Conservation (phyloP, 2,329 filamentous ascomycete genomes). For the Alternaria metachromatica region DNA sequence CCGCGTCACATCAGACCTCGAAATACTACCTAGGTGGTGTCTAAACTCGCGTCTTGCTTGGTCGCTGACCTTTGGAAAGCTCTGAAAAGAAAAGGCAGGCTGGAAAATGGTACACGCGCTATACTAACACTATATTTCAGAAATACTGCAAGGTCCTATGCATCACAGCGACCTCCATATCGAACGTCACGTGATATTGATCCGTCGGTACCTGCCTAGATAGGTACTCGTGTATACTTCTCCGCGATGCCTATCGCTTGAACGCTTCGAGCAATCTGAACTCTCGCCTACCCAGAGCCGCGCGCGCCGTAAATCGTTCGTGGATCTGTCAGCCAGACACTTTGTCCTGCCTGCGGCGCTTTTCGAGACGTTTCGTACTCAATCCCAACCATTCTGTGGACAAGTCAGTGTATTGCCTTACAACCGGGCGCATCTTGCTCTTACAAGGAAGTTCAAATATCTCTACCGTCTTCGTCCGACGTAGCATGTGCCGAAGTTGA, state of each 20-base stretch:
- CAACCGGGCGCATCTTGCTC: background rate
- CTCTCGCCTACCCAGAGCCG: background rate
- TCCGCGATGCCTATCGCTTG: background rate
- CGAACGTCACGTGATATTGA: background rate
- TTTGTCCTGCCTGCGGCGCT: background rate
- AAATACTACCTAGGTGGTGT: background rate
- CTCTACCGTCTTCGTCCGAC: background rate
- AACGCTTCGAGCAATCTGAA: background rate
- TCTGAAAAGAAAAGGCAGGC: background rate
- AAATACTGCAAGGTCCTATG: background rate
- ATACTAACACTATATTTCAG: background rate
- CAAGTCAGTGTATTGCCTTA: background rate
- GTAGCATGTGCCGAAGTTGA: constrained; percentile 8
- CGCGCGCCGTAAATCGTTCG: background rate
- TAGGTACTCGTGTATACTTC: background rate
- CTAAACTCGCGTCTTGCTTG: background rate
- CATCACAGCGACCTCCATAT: background rate
- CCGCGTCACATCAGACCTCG: background rate
- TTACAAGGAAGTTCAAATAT: constrained; percentile 7
- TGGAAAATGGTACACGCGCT: background rate
- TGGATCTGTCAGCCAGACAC: background rate
- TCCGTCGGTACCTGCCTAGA: background rate
- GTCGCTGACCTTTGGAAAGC: background rate
- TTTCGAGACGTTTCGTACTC: background rate
- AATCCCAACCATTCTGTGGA: background rate